A percentile compares a stretch with the other conserved stretches of the same genome.
phyloP scores from a whole-genome alignment of 2,329 filamentous ascomycete species.

The Myotisia sp. region DNA sequence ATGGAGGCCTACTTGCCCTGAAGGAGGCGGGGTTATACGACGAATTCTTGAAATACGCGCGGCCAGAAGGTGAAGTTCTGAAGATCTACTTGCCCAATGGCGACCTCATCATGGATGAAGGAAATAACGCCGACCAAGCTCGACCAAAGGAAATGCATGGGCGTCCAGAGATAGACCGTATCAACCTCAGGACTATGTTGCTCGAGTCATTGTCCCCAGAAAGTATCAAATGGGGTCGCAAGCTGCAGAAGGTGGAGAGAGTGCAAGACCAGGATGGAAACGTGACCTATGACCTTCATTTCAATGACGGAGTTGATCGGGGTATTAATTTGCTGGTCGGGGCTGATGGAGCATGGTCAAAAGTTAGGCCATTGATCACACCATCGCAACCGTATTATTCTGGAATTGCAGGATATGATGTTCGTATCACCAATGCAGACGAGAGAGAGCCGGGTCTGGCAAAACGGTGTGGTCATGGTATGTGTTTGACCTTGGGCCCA shows the following conservation, averaged over 20 bases:
- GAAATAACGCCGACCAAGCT: conserved; percentile 10
- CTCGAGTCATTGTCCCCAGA: conserved; percentile 15
- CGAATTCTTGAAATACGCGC: conserved; percentile 15
- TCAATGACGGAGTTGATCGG: conserved; percentile 8
- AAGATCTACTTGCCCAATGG: conserved; percentile 11
- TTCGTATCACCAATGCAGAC: conserved; percentile 14
- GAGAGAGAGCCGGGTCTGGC: conserved; percentile 15
- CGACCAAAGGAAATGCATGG: conserved; percentile 11
- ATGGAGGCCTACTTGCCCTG: conserved; percentile 17
- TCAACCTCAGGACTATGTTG: conserved; percentile 15
- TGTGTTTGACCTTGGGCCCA: conserved; percentile 16
- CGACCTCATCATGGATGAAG: conserved; percentile 4
- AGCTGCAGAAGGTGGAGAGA: conserved; percentile 11
- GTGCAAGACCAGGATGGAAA: too few relatives aligned
- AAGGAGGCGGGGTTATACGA: conserved; percentile 15
- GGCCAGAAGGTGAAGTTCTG: conserved; percentile 4
- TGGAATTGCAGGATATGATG: conserved; percentile 11
- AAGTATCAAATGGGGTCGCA: conserved; percentile 16
- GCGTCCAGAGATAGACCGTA: conserved; percentile 19
- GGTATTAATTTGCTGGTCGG: conserved; percentile 18
- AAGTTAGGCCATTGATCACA: conserved; percentile 15
- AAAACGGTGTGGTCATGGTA: conserved; percentile 16
- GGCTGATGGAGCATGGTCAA: conserved; percentile 20
- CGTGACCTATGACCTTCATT: conserved; percentile 5
- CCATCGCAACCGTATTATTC: conserved; percentile 14